Conservation (phyloP, 495 filamentous ascomycete genomes). For the Saxophila tyrrhenica region DNA sequence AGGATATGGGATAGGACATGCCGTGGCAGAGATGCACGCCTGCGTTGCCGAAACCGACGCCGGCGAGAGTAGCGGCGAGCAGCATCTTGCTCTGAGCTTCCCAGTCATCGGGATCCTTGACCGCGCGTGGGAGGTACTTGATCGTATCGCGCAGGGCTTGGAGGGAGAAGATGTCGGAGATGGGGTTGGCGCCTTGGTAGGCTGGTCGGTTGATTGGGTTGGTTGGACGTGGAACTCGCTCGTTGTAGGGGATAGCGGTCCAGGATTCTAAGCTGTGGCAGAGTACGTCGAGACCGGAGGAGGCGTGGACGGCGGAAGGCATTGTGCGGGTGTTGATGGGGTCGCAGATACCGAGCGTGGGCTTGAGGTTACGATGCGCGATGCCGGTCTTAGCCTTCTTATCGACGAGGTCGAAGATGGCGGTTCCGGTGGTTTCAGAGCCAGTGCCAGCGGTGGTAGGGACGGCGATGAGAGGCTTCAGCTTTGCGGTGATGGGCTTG, state of each 20-base stretch:
- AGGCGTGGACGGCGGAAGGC: constrained; percentile 81
- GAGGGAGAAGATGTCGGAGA: constrained; percentile 89
- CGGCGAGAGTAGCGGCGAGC: constrained; percentile 83
- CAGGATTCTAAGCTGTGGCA: constrained; percentile 90
- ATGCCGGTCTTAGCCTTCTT: constrained; percentile 90
- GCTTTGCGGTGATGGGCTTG: constrained; percentile 62
- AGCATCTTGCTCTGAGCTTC: constrained; percentile 94
- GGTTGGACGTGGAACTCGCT: constrained; percentile 67
- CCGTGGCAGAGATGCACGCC: constrained; percentile 96
- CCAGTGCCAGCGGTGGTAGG: constrained; percentile 95
- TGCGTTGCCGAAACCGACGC: constrained; percentile 94
- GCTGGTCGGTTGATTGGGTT: constrained; percentile 88
- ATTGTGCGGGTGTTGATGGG: constrained; percentile 90
- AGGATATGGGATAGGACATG: constrained; percentile 91
- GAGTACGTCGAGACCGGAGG: constrained; percentile 83
- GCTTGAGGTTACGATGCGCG: constrained; percentile 88
- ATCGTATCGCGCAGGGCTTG: constrained; percentile 67
- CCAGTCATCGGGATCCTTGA: constrained; percentile 73
- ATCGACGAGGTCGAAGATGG: constrained; percentile 88
- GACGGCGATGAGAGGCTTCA: constrained; percentile 78
- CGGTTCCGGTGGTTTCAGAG: constrained; percentile 91
- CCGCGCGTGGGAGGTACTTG: constrained; percentile 81
- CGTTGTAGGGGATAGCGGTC: constrained; percentile 89
- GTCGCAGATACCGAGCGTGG: constrained; percentile 91
- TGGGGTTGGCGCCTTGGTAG: constrained; percentile 95